Percentiles rank a stretch among this genome's conserved stretches.
Evolutionary conservation across 257 asterid species (phyloP).

Genomic region (Penstemon newberryi): DNA sequence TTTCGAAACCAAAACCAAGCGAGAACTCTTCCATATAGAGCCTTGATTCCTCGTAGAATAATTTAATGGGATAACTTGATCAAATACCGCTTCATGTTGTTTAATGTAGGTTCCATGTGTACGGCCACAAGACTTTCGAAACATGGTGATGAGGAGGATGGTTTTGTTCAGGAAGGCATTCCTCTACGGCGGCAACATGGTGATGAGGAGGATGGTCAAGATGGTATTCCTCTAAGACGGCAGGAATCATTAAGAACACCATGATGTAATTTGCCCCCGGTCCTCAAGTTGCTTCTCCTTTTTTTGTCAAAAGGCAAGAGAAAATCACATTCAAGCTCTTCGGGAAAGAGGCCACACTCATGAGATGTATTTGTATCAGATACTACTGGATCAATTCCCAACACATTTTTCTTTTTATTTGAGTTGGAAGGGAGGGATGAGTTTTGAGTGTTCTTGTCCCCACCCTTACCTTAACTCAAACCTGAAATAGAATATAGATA

Average conservation of each 20-base stretch:
- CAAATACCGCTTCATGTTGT: neutral
- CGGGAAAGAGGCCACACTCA: slow-evolving; percentile 39
- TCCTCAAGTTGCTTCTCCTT: slow-evolving; percentile 15
- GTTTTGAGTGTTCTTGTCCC: neutral
- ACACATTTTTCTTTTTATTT: slow-evolving; percentile 15
- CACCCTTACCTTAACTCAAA: neutral
- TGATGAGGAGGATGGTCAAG: slow-evolving; percentile 62
- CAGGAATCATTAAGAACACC: slow-evolving; percentile 64
- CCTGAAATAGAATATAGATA: too few relatives aligned
- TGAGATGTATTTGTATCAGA: slow-evolving; percentile 40
- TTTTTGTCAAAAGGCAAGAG: slow-evolving; percentile 30
- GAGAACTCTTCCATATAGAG: too few relatives aligned
- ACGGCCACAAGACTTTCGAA: slow-evolving; percentile 45
- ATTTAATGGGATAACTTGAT: too few relatives aligned
- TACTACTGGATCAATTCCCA: slow-evolving; percentile 20
- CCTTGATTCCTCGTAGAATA: too few relatives aligned
- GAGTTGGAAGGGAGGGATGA: slow-evolving; percentile 1
- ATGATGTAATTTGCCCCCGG: slow-evolving; percentile 27
- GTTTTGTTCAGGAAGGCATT: slow-evolving; percentile 72
- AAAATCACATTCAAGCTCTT: slow-evolving; percentile 21
- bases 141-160: slow-evolving; percentile 61
- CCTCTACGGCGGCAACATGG: slow-evolving; percentile 72
- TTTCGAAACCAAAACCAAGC: too few relatives aligned
- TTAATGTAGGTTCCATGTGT: slow-evolving; percentile 41
- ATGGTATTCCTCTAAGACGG: slow-evolving; percentile 79